Base-by-base conservation (phyloP, 129 eudicot genomes). In the Gnaphalium uliginosum region DNA sequence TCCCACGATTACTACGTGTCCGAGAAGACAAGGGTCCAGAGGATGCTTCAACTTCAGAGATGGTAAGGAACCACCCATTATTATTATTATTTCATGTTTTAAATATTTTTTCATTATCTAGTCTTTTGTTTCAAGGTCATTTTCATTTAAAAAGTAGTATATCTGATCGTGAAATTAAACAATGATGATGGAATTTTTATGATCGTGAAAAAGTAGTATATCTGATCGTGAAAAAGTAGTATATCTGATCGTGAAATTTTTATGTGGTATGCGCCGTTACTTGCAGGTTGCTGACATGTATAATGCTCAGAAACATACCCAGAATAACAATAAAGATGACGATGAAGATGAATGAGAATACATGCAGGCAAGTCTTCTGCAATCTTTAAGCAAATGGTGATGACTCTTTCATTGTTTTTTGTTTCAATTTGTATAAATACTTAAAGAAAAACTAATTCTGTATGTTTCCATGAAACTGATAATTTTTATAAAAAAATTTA, bases 21-120 rank as follows among this genome's bases (percentile, higher is more conserved):
- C 83, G 98, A 78, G 98, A 93, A 80, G 98, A 93, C 66, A 93
- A 93, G 82, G 76, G 77, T 54, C 96, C 97, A 13, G 98, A 90
- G 81, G 83, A 93, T 71, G 97, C 98, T 71, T 79, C 98, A 71
- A 82, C 97, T 65, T 82, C 98, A 24, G 98, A 93, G 18, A 81
- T 77, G 98, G 98, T 90, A 59, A 85, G 57, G 26, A 43, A 6
- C 24, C 4, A 32, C 62, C 5, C 33, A 25, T 41, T 32, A 10
- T 73, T 10, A 18, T 79, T 51, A 68, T 54, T 14, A 1, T 1
- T 29, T 5, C 13, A 2, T 43, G 18, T 62, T 78, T 19, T 4
- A 27, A 30, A 48, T n/a, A 5, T 2, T 8, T 14, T 25, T 19
- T 8, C 15, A 9, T 37, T 23, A 6, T 4, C 60, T n/a, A 57